Evolutionary conservation across 495 filamentous ascomycete genomes (phyloP), one percentile per base, ranked within the genome.

Genomic region (Penicillium odoratum): DNA sequence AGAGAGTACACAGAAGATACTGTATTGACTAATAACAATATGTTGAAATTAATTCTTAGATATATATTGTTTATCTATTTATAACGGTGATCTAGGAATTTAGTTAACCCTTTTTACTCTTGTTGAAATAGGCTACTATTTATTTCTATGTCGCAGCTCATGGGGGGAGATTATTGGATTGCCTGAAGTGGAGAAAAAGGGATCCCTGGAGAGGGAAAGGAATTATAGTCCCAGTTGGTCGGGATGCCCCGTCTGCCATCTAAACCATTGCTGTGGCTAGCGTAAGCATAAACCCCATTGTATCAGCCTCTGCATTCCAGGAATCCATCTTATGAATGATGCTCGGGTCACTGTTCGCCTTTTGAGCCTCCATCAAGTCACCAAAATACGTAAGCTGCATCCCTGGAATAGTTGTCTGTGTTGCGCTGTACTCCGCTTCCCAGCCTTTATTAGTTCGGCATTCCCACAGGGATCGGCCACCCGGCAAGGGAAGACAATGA

Each of bases 241-340:
- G 21, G 21, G 21, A 21, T 1, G 2, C 21, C 21, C 21, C 21
- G 21, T 21, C 21, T 21, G 2, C 21, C 10, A 46, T 46, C 44
- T 46, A 46, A 28, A 46, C 44, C 44, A 46, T 46, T 25, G 44
- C 44, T 46, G n/a, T 46, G 25, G 44, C 44, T 46, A 46, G 44
- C 44, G 44, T 46, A 46, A 46, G 44, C 44, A 46, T 46, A 25
- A 46, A 46, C 26, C 44, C 44, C 7, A 46, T 7, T 25, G 44
- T 46, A 46, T 46, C 44, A 46, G 44, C 44, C 44, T 46, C 44
- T 46, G 44, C 44, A 10, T 46, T 46, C 44, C 44, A 46, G 44
- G n/a, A 46, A 46, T 46, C 44, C 6, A 46, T 21, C 44, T 46
- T 46, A 0, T 46, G 44, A 46, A 46, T 21, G 16, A 46, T 46